Conservation (phyloP, 441 rosid species). For the Populus hybrid region DNA sequence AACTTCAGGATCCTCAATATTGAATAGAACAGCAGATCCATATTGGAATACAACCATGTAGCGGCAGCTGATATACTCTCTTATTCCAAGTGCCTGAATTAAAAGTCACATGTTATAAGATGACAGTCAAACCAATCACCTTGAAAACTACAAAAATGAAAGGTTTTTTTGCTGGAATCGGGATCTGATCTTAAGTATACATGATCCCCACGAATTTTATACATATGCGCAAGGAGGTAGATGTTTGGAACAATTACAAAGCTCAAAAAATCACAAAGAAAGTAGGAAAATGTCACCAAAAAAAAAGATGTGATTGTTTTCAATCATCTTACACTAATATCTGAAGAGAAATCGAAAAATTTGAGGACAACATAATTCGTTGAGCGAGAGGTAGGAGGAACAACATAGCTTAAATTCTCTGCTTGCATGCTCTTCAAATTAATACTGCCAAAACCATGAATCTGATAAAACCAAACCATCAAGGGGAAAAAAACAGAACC, state of each 20-base stretch:
- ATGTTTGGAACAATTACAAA: background rate
- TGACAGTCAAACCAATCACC: background rate
- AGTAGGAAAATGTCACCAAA: constrained; percentile 2
- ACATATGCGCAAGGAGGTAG: background rate
- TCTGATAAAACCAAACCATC: constrained; percentile 56
- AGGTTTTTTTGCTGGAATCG: background rate
- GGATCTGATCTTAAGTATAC: background rate
- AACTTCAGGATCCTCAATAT: constrained; percentile 67
- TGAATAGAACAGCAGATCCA: constrained; percentile 91
- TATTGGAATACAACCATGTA: constrained; percentile 88
- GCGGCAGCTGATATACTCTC: constrained; percentile 38
- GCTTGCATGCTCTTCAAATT: constrained; percentile 95
- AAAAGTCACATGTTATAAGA: background rate
- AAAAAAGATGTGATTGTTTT: background rate
- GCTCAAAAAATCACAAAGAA: background rate
- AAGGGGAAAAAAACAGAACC: constrained; percentile 23
- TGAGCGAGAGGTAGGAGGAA: constrained; percentile 85
- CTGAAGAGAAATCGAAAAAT: constrained; percentile 55
- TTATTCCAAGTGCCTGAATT: constrained; percentile 48
- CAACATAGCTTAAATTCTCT: constrained; percentile 70
- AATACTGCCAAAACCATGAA: constrained; percentile 91
- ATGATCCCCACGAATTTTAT: background rate
- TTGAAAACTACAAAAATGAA: background rate
- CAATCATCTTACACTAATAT: constrained; percentile 60
- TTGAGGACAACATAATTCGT: constrained; percentile 83